Conservation (phyloP, 2,329 filamentous ascomycete species). For the Aspergillus fumigatus region DNA sequence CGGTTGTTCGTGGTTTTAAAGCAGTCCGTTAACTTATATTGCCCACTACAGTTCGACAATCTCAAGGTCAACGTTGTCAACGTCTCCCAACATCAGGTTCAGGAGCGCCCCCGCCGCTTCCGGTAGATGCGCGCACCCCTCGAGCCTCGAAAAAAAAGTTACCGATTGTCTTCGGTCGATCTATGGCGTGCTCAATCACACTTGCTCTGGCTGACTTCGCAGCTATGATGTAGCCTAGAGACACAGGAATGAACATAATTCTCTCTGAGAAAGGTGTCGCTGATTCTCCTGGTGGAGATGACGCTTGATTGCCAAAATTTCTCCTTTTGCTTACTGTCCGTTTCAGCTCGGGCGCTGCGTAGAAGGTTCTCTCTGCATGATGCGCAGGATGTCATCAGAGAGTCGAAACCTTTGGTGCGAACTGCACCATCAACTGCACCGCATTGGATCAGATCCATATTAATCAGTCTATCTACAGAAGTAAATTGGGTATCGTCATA, state of each 20-base stretch:
- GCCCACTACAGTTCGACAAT: conserved; percentile 73
- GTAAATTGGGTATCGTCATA: neutral
- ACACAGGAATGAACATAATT: conserved; percentile 39
- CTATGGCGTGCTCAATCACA: conserved; percentile 23
- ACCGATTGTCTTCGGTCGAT: conserved; percentile 27
- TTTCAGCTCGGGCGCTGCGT: conserved; percentile 17
- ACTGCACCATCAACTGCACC: neutral
- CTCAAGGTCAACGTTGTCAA: conserved; percentile 94
- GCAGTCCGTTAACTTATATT: conserved; percentile 17
- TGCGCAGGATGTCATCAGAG: neutral
- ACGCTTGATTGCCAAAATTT: conserved; percentile 87
- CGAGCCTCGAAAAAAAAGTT: conserved; percentile 18
- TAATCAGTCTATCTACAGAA: neutral
- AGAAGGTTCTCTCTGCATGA: conserved; percentile 7
- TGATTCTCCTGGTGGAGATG: conserved; percentile 67
- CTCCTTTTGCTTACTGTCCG: conserved; percentile 21
- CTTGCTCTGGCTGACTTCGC: conserved; percentile 24
- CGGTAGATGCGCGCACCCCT: neutral
- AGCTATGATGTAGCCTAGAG: conserved; percentile 26
- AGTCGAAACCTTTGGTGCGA: neutral
- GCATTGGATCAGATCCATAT: neutral
- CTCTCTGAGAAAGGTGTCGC: conserved; percentile 74
- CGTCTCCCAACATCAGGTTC: conserved; percentile 80
- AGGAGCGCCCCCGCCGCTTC: conserved; percentile 78
- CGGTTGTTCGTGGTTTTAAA: neutral